phyloP scores from a whole-genome alignment of 2,329 filamentous ascomycete species.

The Fusarium sororula region DNA sequence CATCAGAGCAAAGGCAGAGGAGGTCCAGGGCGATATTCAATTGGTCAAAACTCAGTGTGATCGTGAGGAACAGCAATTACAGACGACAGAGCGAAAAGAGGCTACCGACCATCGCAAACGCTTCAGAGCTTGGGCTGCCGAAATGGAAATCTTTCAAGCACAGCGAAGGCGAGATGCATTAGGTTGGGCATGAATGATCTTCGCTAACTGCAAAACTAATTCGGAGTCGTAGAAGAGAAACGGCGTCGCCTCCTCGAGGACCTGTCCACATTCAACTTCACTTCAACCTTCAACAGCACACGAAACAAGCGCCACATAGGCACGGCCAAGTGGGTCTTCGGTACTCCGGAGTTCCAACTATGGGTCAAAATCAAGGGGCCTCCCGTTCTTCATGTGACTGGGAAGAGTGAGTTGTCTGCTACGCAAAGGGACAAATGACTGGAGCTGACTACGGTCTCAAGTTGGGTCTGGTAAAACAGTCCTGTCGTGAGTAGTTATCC shows the following conservation, averaged over 20 bases:
- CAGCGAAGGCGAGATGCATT: background rate
- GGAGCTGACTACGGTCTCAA: accelerated
- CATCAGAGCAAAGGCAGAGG: constrained; percentile 10
- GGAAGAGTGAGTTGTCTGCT: constrained; percentile 9
- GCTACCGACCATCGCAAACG: background rate
- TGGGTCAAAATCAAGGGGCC: background rate
- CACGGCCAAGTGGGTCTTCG: constrained; percentile 17
- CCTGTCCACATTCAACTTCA: constrained; percentile 8
- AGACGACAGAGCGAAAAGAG: constrained; percentile 7
- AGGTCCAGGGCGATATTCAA: constrained; percentile 1
- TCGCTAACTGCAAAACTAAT: accelerated
- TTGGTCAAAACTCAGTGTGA: constrained; percentile 6
- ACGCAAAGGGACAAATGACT: accelerated
- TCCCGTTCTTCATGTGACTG: constrained; percentile 11
- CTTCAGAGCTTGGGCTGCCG: background rate
- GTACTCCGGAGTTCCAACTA: background rate
- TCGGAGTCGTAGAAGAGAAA: background rate
- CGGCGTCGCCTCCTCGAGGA: background rate
- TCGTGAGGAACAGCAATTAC: background rate
- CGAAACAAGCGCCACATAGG: constrained; percentile 20
- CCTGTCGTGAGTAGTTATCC: background rate
- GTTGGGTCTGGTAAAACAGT: constrained; percentile 34
- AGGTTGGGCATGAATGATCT: background rate
- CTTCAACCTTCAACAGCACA: background rate
- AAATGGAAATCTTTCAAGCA: background rate